Evolutionary conservation across 495 filamentous ascomycete genomes (phyloP), one percentile per base, ranked within the genome.

Genomic region (Copromyces sp.): DNA sequence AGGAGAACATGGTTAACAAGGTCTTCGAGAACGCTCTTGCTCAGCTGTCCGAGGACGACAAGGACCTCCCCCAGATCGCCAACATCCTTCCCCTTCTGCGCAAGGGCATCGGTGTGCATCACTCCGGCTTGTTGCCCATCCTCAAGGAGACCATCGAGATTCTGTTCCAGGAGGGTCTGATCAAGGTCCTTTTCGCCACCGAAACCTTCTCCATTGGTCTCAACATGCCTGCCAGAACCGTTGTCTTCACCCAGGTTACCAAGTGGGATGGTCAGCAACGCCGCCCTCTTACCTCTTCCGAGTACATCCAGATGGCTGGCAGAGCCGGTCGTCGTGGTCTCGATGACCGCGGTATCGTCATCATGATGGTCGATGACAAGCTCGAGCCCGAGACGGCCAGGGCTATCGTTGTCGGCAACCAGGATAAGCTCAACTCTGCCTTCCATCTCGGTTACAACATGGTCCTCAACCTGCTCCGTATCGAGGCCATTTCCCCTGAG

Each of bases 401-500:
- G 81, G 90, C 92, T 69, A 97, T 99, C 73, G 95, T 99, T 38
- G 92, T 95, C 69, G 95, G 95, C 78, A 91, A 97, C 78, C 95
- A 99, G 79, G 95, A 99, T 80, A 91, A 93, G 59, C 88, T 99
- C 47, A 98, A 98, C 81, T 98, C 95, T 3, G 95, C 95, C 16
- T 99, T 99, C 84, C 92, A 98, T 79, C 86, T 99, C 12, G 94
- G 95, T n/a, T 98, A 99, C 84, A 99, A 98, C 81, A 99, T 98
- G 95, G 91, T 99, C 78, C 84, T 99, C 73, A 99, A 99, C 75
- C 83, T 99, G 69, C 92, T 97, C 84, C 87, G 95, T 82, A 94
- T 98, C 42, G 95, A 98, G 79, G 94, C 93, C 14, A 95, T 99
- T 69, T 97, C 93, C 9, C 96, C 95, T 11, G 94, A 98, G 75